Evolutionary conservation across 352 stramenopile species (phyloP), one percentile per base, ranked within the genome.

Genomic region (Pythium angustatum): DNA sequence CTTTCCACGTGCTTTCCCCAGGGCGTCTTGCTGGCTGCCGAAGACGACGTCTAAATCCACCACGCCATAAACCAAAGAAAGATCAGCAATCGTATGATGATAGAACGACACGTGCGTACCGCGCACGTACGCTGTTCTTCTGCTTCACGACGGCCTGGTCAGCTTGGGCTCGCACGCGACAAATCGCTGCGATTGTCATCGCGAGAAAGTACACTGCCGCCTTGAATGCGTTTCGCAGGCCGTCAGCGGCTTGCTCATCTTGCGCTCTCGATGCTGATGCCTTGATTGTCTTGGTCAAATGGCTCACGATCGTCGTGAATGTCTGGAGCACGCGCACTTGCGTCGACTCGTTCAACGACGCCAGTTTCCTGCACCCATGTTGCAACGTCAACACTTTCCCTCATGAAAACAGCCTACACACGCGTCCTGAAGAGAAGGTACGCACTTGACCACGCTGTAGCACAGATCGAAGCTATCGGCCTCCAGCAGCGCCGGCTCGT

Each of bases 401-500:
- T 31, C 6, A 58, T n/a, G n/a, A n/a, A n/a, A n/a, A n/a, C n/a
- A n/a, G n/a, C n/a, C n/a, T n/a, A n/a, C n/a, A n/a, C n/a, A n/a
- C n/a, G n/a, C n/a, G n/a, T n/a, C n/a, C n/a, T n/a, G n/a, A n/a
- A n/a, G n/a, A n/a, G n/a, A n/a, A n/a, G n/a, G n/a, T 7, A 64
- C 59, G 40, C 45, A 87, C 78, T 89, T 91, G 44, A 91, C 78
- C 62, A 93, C 69, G 57, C 80, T 90, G 71, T 93, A 91, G 53
- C 72, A 78, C 24, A 90, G 52, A 62, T 93, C 84, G 56, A 93
- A 77, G 51, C 62, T 75, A n/a, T 89, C 79, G 11, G 80, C 64
- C 59, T 81, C 58, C 31, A 91, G 70, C 56, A 93, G 64, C 63
- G 79, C 73, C 19, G 86, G 69, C 12, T 77, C 80, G 33, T 62